These are phyloP conservation scores for Paraconiothyrium brasiliense DNA, from an alignment of 2,329 filamentous ascomycete genomes.

Conservation along the genomic window DNA sequence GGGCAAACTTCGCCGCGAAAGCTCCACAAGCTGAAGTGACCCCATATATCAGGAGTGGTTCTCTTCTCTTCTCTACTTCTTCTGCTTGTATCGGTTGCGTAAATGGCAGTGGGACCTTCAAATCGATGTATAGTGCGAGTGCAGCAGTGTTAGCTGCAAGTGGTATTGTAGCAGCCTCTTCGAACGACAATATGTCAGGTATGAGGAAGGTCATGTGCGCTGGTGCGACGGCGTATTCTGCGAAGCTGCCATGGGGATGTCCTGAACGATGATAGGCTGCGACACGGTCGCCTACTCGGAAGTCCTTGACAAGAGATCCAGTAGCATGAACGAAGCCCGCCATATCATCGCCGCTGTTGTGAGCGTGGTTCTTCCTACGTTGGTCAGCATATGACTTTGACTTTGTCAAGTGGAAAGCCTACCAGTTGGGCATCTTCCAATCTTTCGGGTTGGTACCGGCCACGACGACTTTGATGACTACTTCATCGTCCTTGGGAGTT, in stretches of 20 bases:
- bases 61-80: neutral
- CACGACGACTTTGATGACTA: conserved; percentile 53
- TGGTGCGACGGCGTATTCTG: conserved; percentile 68
- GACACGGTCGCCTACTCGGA: conserved; percentile 66
- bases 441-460: conserved; percentile 59
- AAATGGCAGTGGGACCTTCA: conserved; percentile 47
- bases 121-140: conserved; percentile 55
- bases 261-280: conserved; percentile 66
- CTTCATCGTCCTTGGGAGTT: conserved; percentile 23
- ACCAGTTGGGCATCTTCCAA: conserved; percentile 43
- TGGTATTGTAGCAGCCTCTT: conserved; percentile 59
- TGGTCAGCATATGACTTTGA: conserved; percentile 23
- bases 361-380: conserved; percentile 27
- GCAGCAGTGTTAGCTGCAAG: conserved; percentile 58
- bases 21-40: conserved; percentile 53
- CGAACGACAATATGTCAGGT: conserved; percentile 59
- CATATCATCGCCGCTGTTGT: conserved; percentile 65
- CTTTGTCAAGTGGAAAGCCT: neutral
- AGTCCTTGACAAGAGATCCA: conserved; percentile 65
- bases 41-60: conserved; percentile 53
- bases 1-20: conserved; percentile 53
- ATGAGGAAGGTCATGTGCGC: conserved; percentile 67
- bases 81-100: neutral
- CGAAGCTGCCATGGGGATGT: conserved; percentile 63
- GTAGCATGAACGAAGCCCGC: conserved; percentile 65